A percentile compares a stretch with the other conserved stretches of the same genome.
These are phyloP conservation scores for Gigaspora rosea DNA, from an alignment of 192 early-diverging fungal species.

Conservation along the genomic window DNA sequence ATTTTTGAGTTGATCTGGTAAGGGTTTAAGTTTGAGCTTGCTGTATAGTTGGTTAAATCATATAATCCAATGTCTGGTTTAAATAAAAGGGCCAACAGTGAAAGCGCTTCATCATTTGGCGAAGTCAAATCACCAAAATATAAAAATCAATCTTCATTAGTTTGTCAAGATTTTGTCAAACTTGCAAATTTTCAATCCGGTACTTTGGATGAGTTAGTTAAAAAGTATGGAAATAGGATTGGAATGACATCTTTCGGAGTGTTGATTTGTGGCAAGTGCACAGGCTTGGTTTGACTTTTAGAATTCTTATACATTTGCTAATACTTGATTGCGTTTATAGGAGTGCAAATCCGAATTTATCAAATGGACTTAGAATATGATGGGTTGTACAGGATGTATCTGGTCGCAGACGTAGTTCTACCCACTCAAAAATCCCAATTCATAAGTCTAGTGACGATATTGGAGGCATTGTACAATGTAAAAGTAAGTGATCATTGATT, in stretches of 20 bases:
- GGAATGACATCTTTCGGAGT: neutral
- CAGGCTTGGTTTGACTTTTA: neutral
- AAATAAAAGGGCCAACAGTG: too few relatives aligned
- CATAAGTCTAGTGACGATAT: neutral
- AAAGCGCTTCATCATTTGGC: neutral
- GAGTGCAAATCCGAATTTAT: neutral
- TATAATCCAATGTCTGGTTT: too few relatives aligned
- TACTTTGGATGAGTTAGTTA: neutral
- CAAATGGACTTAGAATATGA: neutral
- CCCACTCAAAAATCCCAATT: neutral
- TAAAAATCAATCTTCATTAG: neutral
- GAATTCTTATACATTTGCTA: neutral
- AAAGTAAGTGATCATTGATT: neutral
- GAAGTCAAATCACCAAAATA: neutral
- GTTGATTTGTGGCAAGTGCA: neutral
- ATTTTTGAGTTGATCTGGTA: too few relatives aligned
- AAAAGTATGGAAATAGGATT: constrained; percentile 3
- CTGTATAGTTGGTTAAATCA: too few relatives aligned
- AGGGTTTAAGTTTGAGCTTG: too few relatives aligned
- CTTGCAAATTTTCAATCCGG: neutral
- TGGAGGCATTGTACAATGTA: neutral
- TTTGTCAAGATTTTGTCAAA: neutral
- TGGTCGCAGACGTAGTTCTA: neutral
- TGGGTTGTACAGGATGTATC: neutral
- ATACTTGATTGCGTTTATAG: neutral